A percentile compares a stretch with the other conserved stretches of the same genome.
These are phyloP conservation scores for Exophiala phaeomuriformis DNA, from an alignment of 2,329 filamentous ascomycete species.

Conservation along the genomic window DNA sequence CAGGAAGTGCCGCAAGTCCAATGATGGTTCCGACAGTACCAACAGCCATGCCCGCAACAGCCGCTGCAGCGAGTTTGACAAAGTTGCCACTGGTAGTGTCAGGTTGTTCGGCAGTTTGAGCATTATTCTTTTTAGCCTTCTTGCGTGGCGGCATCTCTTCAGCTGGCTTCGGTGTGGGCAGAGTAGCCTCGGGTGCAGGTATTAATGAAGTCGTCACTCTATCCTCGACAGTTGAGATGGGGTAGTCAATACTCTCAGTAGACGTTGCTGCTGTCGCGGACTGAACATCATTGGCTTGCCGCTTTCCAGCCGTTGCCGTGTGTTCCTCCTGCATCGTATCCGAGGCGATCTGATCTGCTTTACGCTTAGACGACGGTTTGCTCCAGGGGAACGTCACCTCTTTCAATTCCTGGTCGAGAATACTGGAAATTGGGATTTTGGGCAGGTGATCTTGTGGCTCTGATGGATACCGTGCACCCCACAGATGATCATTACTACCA, in stretches of 20 bases:
- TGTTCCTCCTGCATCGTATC: constrained; percentile 21
- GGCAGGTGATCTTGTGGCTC: background rate
- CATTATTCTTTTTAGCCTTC: constrained; percentile 18
- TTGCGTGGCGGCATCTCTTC: constrained; percentile 14
- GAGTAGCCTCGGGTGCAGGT: constrained; percentile 29
- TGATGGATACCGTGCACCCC: background rate
- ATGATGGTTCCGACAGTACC: constrained; percentile 38
- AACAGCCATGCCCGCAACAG: constrained; percentile 36
- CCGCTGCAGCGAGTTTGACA: constrained; percentile 35
- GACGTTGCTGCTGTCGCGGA: background rate
- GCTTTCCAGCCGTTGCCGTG: background rate
- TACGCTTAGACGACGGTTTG: constrained; percentile 18
- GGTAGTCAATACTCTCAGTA: background rate
- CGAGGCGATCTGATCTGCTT: constrained; percentile 20
- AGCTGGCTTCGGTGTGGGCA: constrained; percentile 11
- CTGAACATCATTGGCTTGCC: background rate
- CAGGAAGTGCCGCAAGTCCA: constrained; percentile 37
- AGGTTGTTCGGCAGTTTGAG: background rate
- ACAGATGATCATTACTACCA: background rate
- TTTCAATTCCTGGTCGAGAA: background rate
- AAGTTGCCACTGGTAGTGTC: constrained; percentile 20
- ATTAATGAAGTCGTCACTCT: constrained; percentile 5
- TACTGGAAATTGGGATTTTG: constrained; percentile 4
- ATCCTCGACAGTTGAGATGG: background rate
- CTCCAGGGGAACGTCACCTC: background rate